Evolutionary conservation across 139 green algal species (phyloP), one percentile per base, ranked within the genome.

Genomic region (Chlamydomonas incerta): DNA sequence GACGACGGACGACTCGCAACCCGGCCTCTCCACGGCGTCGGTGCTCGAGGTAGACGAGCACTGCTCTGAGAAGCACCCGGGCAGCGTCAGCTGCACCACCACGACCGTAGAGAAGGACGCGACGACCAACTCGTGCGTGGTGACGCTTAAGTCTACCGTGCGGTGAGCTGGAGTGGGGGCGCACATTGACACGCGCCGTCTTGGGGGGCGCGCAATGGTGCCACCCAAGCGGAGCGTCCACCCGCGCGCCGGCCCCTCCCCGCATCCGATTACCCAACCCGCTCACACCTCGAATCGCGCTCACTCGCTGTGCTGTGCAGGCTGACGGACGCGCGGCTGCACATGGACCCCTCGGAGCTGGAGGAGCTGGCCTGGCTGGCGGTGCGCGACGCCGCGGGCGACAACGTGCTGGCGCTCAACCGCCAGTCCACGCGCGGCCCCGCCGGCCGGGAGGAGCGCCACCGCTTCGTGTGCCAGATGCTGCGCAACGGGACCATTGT

Each of bases 61-160:
- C 34, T 86, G 80, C 80, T 3, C 34, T 1, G 6, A 41, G 8
- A 47, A 55, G 20, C 67, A 86, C 55, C 80, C 73, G 0, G 50
- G 71, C 29, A 81, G 71, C 81, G 28, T 89, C 26, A 92, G 90
- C 84, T 93, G 88, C 79, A 93, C 71, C 26, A 76, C 82, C 26
- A 89, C 87, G 17, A 74, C 70, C 11, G 75, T 85, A n/a, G 55
- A 81, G 33, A 55, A 63, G 20, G 84, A 93, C 57, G 46, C 72
- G 0, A 71, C 41, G 18, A 58, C 31, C 21, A 83, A 46, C 13
- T 66, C 72, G 13, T 87, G 75, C 67, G 81, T 77, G 13, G 80
- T 92, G 26, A 72, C 33, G 11, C 47, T 92, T 8, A 50, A 50
- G 8, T 50, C 41, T 8, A 50, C 41, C 41, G 41, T 50, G 41